These are phyloP conservation scores for Vickermania spadyakhi DNA, from an alignment of 208 protist species.

Conservation along the genomic window DNA sequence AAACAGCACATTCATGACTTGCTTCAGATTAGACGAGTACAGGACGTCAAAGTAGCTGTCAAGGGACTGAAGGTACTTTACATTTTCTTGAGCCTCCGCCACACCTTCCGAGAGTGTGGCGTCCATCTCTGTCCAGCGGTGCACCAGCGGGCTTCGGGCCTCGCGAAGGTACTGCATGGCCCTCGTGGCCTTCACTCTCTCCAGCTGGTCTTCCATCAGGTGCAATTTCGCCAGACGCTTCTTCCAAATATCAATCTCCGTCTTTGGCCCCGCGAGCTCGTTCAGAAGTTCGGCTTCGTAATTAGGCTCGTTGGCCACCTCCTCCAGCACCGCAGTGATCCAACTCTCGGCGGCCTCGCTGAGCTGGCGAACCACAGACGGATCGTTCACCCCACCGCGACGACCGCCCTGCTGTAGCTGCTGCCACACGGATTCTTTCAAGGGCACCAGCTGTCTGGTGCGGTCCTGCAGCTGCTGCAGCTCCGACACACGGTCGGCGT, in stretches of 20 bases:
- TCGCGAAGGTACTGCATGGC: slow-evolving; percentile 89
- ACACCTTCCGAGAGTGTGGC: slow-evolving; percentile 87
- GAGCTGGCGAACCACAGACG: slow-evolving; percentile 52
- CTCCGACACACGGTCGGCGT: slow-evolving; percentile 85
- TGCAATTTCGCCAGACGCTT: slow-evolving; percentile 88
- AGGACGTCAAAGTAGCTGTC: slow-evolving; percentile 96
- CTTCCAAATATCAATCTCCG: slow-evolving; percentile 94
- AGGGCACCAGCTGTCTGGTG: slow-evolving; percentile 30
- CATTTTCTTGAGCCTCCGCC: slow-evolving; percentile 98
- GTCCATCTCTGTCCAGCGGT: slow-evolving; percentile 89
- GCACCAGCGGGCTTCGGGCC: slow-evolving; percentile 64
- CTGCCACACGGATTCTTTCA: slow-evolving; percentile 62
- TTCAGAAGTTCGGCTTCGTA: slow-evolving; percentile 86
- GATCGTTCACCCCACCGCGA: slow-evolving; percentile 71
- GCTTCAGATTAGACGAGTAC: slow-evolving; percentile 83
- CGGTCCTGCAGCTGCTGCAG: slow-evolving; percentile 83
- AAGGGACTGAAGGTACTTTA: slow-evolving; percentile 95
- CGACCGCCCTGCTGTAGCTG: slow-evolving; percentile 70
- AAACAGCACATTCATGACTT: slow-evolving; percentile 93
- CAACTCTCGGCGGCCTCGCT: slow-evolving; percentile 65
- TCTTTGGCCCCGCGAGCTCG: slow-evolving; percentile 87
- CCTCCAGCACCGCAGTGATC: slow-evolving; percentile 56
- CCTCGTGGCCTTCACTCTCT: slow-evolving; percentile 49
- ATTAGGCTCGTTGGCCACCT: slow-evolving; percentile 72
- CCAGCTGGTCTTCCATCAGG: slow-evolving; percentile 86